Conservation (phyloP, 805 yeast genomes). For the Wickerhamomyces hampshirensis region DNA sequence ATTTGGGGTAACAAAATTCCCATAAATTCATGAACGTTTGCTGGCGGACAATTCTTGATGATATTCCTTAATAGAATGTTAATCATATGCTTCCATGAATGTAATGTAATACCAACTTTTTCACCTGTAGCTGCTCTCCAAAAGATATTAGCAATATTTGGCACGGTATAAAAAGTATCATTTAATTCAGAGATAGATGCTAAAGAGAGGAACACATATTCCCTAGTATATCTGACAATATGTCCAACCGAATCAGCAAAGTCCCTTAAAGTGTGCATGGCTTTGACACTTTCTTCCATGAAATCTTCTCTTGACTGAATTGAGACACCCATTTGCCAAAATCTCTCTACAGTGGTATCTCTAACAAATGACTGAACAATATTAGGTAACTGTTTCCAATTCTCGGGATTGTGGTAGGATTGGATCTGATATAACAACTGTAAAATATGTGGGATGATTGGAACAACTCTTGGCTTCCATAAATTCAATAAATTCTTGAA, state of each 20-base stretch:
- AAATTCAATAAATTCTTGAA: constrained; percentile 59
- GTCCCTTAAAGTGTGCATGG: constrained; percentile 89
- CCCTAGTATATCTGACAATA: constrained; percentile 90
- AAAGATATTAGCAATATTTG: constrained; percentile 67
- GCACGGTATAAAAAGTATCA: constrained; percentile 81
- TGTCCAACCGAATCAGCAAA: constrained; percentile 98
- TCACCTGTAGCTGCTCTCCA: constrained; percentile 78
- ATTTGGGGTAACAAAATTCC: constrained; percentile 72
- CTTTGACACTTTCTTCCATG: constrained; percentile 89
- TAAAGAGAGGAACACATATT: constrained; percentile 86
- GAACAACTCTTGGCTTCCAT: constrained; percentile 93
- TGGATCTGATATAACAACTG: constrained; percentile 87
- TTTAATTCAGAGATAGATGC: constrained; percentile 89
- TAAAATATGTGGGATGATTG: constrained; percentile 85
- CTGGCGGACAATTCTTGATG: constrained; percentile 81
- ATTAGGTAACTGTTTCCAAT: constrained; percentile 82
- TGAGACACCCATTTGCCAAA: constrained; percentile 98
- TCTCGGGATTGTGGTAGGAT: constrained; percentile 89
- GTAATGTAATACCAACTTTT: constrained; percentile 82
- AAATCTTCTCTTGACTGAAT: constrained; percentile 92
- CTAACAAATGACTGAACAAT: constrained; percentile 92
- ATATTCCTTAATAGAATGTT: constrained; percentile 84
- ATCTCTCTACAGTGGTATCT: constrained; percentile 85
- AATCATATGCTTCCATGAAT: constrained; percentile 96
- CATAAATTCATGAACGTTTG: constrained; percentile 64